phyloP scores from a whole-genome alignment of 805 yeast species.

The Kuraishia hungarica region DNA sequence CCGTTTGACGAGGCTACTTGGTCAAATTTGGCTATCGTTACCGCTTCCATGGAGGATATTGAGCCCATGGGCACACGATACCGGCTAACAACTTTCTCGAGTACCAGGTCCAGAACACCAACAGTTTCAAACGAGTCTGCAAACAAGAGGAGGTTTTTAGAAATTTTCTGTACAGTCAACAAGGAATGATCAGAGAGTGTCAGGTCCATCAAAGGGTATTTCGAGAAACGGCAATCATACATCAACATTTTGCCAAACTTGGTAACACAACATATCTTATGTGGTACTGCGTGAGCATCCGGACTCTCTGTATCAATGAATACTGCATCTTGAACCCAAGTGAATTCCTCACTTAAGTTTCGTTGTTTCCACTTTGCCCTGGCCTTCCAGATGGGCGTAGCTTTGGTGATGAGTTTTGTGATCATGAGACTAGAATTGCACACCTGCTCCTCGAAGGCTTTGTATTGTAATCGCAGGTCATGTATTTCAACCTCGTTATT shows the following conservation, averaged over 20 bases:
- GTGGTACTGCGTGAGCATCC: not conserved
- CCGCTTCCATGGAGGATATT: slow-evolving; percentile 10
- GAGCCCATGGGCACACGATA: slow-evolving; percentile 17
- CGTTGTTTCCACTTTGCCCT: slow-evolving; percentile 4
- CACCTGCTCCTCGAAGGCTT: slow-evolving; percentile 4
- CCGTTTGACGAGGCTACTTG: not conserved
- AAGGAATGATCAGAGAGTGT: slow-evolving; percentile 18
- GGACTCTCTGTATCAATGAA: slow-evolving; percentile 3
- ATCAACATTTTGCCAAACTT: slow-evolving; percentile 17
- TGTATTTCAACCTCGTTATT: slow-evolving; percentile 6
- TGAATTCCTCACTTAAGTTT: slow-evolving; percentile 12
- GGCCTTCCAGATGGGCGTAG: slow-evolving; percentile 15
- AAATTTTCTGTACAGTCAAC: slow-evolving; percentile 6
- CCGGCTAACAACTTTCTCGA: slow-evolving; percentile 11
- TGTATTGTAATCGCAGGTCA: slow-evolving; percentile 3
- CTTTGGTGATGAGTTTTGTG: slow-evolving; percentile 11
- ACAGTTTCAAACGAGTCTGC: slow-evolving; percentile 16
- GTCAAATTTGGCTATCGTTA: not conserved
- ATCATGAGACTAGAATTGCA: slow-evolving; percentile 8
- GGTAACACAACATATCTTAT: slow-evolving; percentile 10
- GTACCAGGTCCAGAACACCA: slow-evolving; percentile 14
- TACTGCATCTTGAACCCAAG: slow-evolving; percentile 18
- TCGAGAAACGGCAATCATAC: slow-evolving; percentile 16
- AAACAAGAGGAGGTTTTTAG: slow-evolving; percentile 11
- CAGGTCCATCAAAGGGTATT: slow-evolving; percentile 12